A percentile compares a stretch with the other conserved stretches of the same genome.
Conservation (phyloP, 495 filamentous ascomycete species). For the Daldinia loculata region DNA sequence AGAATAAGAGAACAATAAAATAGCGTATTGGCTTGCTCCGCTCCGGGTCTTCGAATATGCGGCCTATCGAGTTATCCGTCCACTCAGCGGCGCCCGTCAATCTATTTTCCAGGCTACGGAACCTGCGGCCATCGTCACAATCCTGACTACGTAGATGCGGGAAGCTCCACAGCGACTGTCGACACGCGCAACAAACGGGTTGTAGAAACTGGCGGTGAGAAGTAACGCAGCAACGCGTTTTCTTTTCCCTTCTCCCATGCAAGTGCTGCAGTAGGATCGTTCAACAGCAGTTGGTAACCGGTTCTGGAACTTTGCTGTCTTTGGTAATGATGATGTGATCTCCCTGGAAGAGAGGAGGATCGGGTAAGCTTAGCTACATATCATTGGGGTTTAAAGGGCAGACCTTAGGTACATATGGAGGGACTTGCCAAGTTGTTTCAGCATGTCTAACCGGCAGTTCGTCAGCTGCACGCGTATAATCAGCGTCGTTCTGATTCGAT, state of each 20-base stretch:
- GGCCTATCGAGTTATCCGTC: conserved; percentile 22
- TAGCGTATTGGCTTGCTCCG: conserved; percentile 6
- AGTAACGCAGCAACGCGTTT: conserved; percentile 7
- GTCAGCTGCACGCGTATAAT: conserved; percentile 4
- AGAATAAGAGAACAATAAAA: background rate
- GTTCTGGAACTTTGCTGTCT: conserved; percentile 19
- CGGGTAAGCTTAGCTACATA: background rate
- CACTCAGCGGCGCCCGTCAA: conserved; percentile 34
- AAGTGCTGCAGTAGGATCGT: conserved; percentile 9
- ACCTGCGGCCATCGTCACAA: conserved; percentile 41
- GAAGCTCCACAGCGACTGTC: conserved; percentile 35
- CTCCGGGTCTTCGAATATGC: conserved; percentile 32
- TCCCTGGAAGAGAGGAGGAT: background rate
- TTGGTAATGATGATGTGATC: conserved; percentile 13
- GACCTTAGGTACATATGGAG: background rate
- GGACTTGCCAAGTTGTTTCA: background rate
- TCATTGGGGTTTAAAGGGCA: no score
- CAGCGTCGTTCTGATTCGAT: conserved; percentile 22
- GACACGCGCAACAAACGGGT: conserved; percentile 39
- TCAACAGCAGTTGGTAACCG: conserved; percentile 10
- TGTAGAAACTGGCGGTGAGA: conserved; percentile 37
- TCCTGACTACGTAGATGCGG: conserved; percentile 20
- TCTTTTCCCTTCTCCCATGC: conserved; percentile 14
- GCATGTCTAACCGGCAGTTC: background rate
- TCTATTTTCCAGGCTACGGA: conserved; percentile 37